These are phyloP conservation scores for Penicillium herquei DNA, from an alignment of 495 filamentous ascomycete species.

Conservation along the genomic window DNA sequence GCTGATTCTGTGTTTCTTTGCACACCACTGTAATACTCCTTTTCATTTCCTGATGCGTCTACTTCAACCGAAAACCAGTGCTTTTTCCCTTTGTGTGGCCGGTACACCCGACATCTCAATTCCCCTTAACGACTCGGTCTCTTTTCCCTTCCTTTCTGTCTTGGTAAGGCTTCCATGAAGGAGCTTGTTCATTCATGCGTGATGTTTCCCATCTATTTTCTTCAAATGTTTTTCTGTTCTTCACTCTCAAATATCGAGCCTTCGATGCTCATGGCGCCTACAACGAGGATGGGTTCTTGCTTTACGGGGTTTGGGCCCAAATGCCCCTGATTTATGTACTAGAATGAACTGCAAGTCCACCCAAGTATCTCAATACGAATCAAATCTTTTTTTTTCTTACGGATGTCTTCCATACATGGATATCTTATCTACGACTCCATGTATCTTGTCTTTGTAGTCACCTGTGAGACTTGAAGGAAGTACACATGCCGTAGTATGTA, in stretches of 20 bases:
- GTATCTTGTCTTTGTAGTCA: no score
- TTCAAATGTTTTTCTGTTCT: neutral
- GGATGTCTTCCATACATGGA: no score
- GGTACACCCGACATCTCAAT: slow-evolving; percentile 17
- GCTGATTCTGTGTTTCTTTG: no score
- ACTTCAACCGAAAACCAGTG: slow-evolving; percentile 13
- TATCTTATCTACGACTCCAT: no score
- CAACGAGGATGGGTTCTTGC: slow-evolving; percentile 13
- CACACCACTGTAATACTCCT: neutral
- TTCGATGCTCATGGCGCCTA: slow-evolving; percentile 19
- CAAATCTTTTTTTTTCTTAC: neutral
- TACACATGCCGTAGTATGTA: no score
- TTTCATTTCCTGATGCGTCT: slow-evolving; percentile 7
- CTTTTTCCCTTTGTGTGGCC: neutral
- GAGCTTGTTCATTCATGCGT: neutral
- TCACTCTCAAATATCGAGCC: slow-evolving; percentile 10
- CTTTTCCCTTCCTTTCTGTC: slow-evolving; percentile 8
- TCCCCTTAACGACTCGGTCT: slow-evolving; percentile 7
- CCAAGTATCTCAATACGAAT: slow-evolving; percentile 12
- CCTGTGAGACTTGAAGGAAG: no score
- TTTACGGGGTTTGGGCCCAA: slow-evolving; percentile 1
- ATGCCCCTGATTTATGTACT: slow-evolving; percentile 16
- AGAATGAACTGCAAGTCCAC: slow-evolving; percentile 18
- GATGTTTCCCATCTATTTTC: neutral
- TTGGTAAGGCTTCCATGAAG: neutral